Conservation (phyloP, 2,329 filamentous ascomycete species). For the Aspergillus bombycis region DNA sequence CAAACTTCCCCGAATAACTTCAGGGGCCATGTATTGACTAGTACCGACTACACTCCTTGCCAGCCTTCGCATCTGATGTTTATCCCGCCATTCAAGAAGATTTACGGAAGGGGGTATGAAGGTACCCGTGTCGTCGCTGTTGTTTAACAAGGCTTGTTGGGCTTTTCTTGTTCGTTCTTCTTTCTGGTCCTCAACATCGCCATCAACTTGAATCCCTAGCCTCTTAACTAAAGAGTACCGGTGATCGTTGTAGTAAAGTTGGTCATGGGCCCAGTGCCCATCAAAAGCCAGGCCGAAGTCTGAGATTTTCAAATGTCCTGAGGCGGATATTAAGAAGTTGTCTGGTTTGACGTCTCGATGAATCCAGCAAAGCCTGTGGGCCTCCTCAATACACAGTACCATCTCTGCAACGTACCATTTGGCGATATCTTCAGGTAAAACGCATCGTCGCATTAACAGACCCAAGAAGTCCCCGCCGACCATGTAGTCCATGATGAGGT, state of each 20-base stretch:
- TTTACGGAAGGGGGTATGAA: conserved; percentile 45
- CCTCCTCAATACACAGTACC: conserved; percentile 92
- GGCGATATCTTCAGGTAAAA: conserved; percentile 75
- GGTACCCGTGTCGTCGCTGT: conserved; percentile 36
- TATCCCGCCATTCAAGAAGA: conserved; percentile 71
- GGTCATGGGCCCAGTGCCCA: conserved; percentile 91
- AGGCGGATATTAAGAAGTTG: conserved; percentile 88
- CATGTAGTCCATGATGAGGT: conserved; percentile 98
- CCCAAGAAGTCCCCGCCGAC: conserved; percentile 92
- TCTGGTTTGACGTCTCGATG: conserved; percentile 97
- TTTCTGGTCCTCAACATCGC: conserved; percentile 71
- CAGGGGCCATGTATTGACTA: conserved; percentile 97
- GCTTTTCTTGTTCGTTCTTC: conserved; percentile 56
- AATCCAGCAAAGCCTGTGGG: conserved; percentile 84
- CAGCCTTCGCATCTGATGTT: conserved; percentile 68
- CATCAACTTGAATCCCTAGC: conserved; percentile 72
- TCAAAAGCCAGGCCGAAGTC: conserved; percentile 97
- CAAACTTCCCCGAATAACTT: conserved; percentile 77
- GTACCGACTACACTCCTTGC: conserved; percentile 90
- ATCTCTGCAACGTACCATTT: conserved; percentile 94
- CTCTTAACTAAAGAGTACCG: conserved; percentile 78
- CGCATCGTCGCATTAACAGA: conserved; percentile 80
- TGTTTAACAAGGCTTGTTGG: conserved; percentile 13
- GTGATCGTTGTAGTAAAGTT: conserved; percentile 81
- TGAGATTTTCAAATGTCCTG: conserved; percentile 90